Evolutionary conservation across 352 stramenopile genomes (phyloP).

Genomic region (Pythium phragmiticola): DNA sequence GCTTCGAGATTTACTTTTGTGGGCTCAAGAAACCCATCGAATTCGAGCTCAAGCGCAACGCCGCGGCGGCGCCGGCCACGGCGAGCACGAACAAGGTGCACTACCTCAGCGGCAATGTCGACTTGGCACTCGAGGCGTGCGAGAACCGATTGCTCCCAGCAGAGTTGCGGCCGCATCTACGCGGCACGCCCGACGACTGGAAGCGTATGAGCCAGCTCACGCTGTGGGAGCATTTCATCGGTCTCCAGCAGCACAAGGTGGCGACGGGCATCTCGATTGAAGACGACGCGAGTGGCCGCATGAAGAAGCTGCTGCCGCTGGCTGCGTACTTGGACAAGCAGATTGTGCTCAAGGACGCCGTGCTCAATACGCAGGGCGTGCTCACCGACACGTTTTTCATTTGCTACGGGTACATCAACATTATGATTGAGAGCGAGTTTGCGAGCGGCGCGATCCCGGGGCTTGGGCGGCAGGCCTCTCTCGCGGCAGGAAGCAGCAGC

Average conservation of each 20-base stretch:
- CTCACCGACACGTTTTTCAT: conserved; percentile 73
- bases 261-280: not conserved
- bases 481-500: too few species aligned
- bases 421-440: conserved; percentile 69
- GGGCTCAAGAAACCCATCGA: conserved; percentile 43
- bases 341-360: conserved; percentile 39
- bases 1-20: conserved; percentile 82
- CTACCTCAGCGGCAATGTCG: conserved; percentile 20
- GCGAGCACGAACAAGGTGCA: conserved; percentile 11
- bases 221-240: conserved; percentile 71
- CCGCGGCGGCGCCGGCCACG: not conserved
- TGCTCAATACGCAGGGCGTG: conserved; percentile 37
- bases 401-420: conserved; percentile 72
- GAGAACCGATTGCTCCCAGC: conserved; percentile 57
- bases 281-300: conserved; percentile 3
- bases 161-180: conserved; percentile 34
- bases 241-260: conserved; percentile 28
- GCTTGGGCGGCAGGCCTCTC: conserved; percentile 13
- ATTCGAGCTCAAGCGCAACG: conserved; percentile 18
- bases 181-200: conserved; percentile 49
- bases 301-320: conserved; percentile 55
- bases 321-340: conserved; percentile 63
- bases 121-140: conserved; percentile 65
- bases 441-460: conserved; percentile 57
- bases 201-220: conserved; percentile 59